These are phyloP conservation scores for Fusarium solani-melongenae DNA, from an alignment of 2,329 filamentous ascomycete species.

Conservation along the genomic window DNA sequence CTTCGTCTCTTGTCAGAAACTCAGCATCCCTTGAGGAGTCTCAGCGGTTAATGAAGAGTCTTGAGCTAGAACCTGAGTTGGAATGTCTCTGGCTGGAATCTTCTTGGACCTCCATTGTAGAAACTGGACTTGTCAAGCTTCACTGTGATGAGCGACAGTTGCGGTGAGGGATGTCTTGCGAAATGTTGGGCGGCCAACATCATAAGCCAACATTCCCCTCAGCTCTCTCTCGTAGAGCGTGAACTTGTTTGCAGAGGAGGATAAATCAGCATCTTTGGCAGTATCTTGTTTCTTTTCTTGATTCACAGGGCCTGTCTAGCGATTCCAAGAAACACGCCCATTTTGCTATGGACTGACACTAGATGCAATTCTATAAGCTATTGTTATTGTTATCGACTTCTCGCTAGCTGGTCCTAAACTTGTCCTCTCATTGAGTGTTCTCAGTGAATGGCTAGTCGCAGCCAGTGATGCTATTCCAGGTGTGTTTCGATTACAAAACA, in stretches of 20 bases:
- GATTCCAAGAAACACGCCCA: neutral
- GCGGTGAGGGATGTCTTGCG: neutral
- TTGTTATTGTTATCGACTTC: neutral
- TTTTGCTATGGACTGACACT: neutral
- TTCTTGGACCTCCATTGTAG: neutral
- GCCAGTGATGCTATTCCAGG: neutral
- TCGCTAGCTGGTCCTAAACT: neutral
- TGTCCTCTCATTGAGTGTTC: neutral
- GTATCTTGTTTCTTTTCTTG: neutral
- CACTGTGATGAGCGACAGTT: neutral
- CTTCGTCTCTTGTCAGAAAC: neutral
- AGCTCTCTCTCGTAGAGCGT: neutral
- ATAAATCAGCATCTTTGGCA: neutral
- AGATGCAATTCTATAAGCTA: neutral
- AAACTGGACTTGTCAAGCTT: neutral
- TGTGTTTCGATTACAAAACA: neutral
- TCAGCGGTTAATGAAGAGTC: neutral
- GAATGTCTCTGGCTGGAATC: neutral
- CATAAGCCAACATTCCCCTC: neutral
- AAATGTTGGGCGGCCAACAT: neutral
- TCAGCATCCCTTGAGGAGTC: neutral
- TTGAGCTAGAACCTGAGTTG: neutral
- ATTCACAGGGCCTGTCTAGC: neutral
- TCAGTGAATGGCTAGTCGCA: neutral
- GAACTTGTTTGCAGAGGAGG: neutral